phyloP scores from a whole-genome alignment of 306 rosid genomes.

The Vigna nakashimae region DNA sequence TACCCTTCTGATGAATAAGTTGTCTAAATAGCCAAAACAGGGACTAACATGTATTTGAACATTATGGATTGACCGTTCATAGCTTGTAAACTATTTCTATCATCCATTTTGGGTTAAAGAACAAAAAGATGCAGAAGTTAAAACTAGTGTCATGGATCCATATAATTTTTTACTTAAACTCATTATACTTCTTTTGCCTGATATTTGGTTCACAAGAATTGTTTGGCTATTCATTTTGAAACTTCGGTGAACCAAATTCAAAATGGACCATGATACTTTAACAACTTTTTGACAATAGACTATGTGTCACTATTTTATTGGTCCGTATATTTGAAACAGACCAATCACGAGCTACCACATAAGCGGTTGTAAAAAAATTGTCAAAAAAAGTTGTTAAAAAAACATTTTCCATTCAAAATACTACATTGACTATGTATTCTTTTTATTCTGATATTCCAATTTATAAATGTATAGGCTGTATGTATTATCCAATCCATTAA shows the following conservation, averaged over 20 bases:
- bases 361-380: too few relatives aligned
- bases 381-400: too few relatives aligned
- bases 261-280: too few relatives aligned
- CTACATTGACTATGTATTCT: neutral
- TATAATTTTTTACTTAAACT: conserved; percentile 11
- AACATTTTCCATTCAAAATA: neutral
- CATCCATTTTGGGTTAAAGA: neutral
- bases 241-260: conserved; percentile 22
- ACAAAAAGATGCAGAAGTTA: neutral
- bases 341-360: too few relatives aligned
- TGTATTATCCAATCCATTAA: conserved; percentile 17
- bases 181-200: neutral
- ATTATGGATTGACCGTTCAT: conserved; percentile 6
- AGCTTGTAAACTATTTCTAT: neutral
- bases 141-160: neutral
- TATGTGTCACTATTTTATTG: too few relatives aligned
- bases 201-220: conserved; percentile 2
- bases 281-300: too few relatives aligned
- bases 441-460: conserved; percentile 1
- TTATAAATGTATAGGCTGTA: conserved; percentile 8
- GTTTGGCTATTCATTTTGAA: conserved; percentile 25
- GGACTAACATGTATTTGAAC: conserved; percentile 14
- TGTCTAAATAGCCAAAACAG: neutral
- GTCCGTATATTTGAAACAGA: too few relatives aligned
- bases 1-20: conserved; percentile 2